phyloP scores from a whole-genome alignment of 2,329 filamentous ascomycete species.

The Colletotrichum truncatum region DNA sequence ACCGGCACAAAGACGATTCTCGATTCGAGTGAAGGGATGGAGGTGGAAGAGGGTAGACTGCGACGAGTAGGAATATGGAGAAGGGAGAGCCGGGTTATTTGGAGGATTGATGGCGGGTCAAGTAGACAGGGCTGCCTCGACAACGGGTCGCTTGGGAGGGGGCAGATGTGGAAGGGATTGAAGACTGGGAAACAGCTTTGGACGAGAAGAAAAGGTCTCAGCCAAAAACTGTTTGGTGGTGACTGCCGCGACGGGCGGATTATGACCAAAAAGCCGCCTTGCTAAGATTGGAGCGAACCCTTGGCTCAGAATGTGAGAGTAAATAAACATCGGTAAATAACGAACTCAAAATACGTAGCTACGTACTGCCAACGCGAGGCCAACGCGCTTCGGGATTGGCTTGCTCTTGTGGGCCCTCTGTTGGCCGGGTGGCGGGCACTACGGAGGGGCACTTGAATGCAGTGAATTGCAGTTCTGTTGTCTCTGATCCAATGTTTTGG shows the following conservation, averaged over 20 bases:
- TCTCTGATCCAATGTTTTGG: conserved; percentile 17
- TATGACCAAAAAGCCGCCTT: conserved; percentile 28
- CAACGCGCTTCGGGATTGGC: conserved; percentile 18
- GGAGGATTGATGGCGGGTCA: background rate
- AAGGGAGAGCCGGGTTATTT: conserved; percentile 24
- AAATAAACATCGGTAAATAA: conserved; percentile 29
- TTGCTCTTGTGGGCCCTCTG: background rate
- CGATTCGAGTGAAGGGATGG: conserved; percentile 19
- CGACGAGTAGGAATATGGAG: conserved; percentile 10
- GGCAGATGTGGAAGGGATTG: conserved; percentile 9
- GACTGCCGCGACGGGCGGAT: conserved; percentile 19
- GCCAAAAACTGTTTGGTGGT: conserved; percentile 21
- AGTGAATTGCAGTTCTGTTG: background rate
- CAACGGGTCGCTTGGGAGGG: conserved; percentile 14
- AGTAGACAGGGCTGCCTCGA: conserved; percentile 23
- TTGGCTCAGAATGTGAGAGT: conserved; percentile 20
- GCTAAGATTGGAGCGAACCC: conserved; percentile 14
- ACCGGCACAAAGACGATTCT: background rate
- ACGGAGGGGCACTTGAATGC: background rate
- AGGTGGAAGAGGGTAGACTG: conserved; percentile 25
- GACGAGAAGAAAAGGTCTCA: conserved; percentile 15
- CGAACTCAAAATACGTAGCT: background rate
- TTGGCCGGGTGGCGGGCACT: conserved; percentile 12
- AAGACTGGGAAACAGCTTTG: conserved; percentile 13
- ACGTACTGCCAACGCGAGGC: conserved; percentile 23